These are phyloP conservation scores for Dentipellis sp. DNA, from an alignment of 768 basidiomycete genomes.

Conservation along the genomic window DNA sequence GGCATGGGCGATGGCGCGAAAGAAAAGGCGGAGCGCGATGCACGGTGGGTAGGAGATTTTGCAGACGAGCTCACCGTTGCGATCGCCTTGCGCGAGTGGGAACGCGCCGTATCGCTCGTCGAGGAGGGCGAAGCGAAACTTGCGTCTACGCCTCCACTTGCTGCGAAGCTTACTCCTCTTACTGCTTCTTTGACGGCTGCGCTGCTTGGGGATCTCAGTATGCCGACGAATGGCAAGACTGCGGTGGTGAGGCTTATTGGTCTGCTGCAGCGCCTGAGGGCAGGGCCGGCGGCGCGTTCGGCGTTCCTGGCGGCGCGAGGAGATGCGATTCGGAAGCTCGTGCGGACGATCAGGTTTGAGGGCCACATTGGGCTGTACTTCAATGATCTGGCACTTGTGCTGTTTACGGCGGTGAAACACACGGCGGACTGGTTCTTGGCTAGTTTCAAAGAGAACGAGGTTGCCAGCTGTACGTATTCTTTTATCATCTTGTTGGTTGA, in stretches of 20 bases:
- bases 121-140: conserved; percentile 72
- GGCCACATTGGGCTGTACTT: conserved; percentile 83
- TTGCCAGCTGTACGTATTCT: conserved; percentile 68
- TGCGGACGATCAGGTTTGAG: conserved; percentile 85
- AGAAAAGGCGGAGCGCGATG: conserved; percentile 72
- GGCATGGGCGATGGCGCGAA: conserved; percentile 50
- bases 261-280: conserved; percentile 65
- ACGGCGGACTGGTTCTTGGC: conserved; percentile 97
- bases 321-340: conserved; percentile 62
- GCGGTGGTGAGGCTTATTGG: conserved; percentile 61
- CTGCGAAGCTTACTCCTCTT: conserved; percentile 54
- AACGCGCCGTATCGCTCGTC: conserved; percentile 73
- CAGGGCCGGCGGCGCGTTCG: conserved; percentile 68
- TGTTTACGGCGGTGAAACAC: conserved; percentile 92
- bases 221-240: conserved; percentile 70
- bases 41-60: conserved; percentile 85
- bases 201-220: conserved; percentile 65
- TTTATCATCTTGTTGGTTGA: background rate
- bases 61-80: conserved; percentile 87
- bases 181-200: conserved; percentile 61
- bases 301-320: conserved; percentile 77
- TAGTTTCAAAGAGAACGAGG: conserved; percentile 92
- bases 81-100: conserved; percentile 84
- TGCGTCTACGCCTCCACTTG: conserved; percentile 40
- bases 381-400: conserved; percentile 78